A percentile compares a stretch with the other conserved stretches of the same genome.
These are phyloP conservation scores for Forsythia suspensa DNA, from an alignment of 257 asterid genomes.

Conservation along the genomic window DNA sequence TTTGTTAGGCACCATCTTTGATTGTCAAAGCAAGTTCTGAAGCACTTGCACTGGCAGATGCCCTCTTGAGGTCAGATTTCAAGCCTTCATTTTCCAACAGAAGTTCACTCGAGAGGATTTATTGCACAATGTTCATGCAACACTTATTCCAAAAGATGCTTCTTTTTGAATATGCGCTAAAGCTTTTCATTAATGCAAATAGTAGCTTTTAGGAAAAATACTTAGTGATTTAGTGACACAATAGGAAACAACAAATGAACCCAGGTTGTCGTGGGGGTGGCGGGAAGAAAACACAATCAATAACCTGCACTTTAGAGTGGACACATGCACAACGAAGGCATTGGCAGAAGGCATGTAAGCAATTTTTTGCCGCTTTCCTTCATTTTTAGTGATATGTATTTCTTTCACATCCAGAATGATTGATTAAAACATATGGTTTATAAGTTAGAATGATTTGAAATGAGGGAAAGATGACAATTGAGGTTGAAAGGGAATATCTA, in stretches of 20 bases:
- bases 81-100: conserved; percentile 13
- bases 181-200: background rate
- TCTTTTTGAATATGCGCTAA: background rate
- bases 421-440: background rate
- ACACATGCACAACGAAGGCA: background rate
- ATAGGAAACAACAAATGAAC: background rate
- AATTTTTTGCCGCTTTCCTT: background rate
- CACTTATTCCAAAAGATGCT: background rate
- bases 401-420: background rate
- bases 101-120: conserved; percentile 5
- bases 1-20: conserved; percentile 69
- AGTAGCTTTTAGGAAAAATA: background rate
- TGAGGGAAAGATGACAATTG: background rate
- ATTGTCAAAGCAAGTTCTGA: conserved; percentile 68
- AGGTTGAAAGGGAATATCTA: background rate
- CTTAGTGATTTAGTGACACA: background rate
- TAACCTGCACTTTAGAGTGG: background rate
- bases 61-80: conserved; percentile 67
- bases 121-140: background rate
- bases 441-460: background rate
- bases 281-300: background rate
- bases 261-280: background rate
- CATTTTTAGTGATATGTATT: background rate
- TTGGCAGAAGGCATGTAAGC: background rate
- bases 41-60: conserved; percentile 71